Evolutionary conservation across 2,329 filamentous ascomycete genomes (phyloP), one percentile per base, ranked within the genome.

Genomic region (Fonsecaea erecta): DNA sequence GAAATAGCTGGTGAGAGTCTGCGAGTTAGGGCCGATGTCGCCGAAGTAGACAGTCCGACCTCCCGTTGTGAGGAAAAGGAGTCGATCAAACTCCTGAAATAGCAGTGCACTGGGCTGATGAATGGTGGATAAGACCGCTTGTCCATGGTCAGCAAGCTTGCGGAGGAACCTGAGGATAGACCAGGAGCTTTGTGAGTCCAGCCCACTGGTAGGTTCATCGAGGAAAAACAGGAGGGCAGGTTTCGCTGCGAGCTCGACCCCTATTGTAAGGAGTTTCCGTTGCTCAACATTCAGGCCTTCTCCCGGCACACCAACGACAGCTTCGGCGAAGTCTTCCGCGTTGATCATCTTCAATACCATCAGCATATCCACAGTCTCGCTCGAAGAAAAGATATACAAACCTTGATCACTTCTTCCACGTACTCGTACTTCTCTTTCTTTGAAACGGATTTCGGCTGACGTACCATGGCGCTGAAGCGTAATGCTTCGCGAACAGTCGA

Each of bases 351-450:
- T 48, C 18, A 48, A 12, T 2, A 48, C 18, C 4, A 48, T 48
- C 18, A 48, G 43, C 18, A 48, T 24, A 18, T 24, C 43, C 18
- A 12, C 4, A 24, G 11, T 8, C 7, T 3, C 24, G 18, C 7
- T n/a, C 7, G 11, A 24, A 24, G 3, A 9, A 2, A 11, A 1
- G 43, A 48, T 9, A 24, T 24, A 48, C 43, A 24, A 34, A 95
- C 89, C 83, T 93, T 93, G 62, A 97, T 91, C 51, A 97, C 84
- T n/a, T 93, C 93, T 75, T 96, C 92, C 14, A 93, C 92, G 72
- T 95, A 96, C 60, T 91, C 86, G 68, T 92, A 84, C 91, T 97
- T 96, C 52, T 95, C 92, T 12, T 84, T 77, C 14, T 82, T 83
- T 1, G 90, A 83, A 7, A 92, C 85, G 24, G 88, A 82, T 35